Base-by-base conservation (phyloP, 169 alveolate species). In the Babesia ovata region DNA sequence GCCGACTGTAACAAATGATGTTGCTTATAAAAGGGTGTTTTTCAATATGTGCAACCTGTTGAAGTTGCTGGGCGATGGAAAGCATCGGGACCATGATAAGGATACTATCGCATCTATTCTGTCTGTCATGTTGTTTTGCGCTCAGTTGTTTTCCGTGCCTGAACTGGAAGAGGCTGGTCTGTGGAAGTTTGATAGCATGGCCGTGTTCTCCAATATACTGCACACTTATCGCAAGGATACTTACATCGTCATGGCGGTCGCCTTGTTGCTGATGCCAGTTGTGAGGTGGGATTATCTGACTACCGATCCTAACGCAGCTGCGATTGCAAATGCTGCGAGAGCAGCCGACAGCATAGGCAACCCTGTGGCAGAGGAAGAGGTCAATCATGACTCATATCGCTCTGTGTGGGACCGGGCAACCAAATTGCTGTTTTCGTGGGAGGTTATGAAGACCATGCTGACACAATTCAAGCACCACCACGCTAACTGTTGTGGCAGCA, bases 401-500 rank as follows among this genome's bases (percentile, higher is more conserved):
- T 33, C 39, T 6, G 39, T 33, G 10, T 33, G 39, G 39, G 39
- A 33, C 10, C 39, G 39, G 39, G 39, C 39, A 33, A 33, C 39
- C 39, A 33, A 33, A 6, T 22, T 58, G 26, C 61, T 65, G 14
- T 19, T 65, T 9, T 4, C 74, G 12, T 17, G 60, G 61, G 44
- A 26, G 10, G 33, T 50, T 8, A 59, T 60, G 42, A n/a, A 16
- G 24, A n/a, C 44, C 16, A 58, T 79, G 39, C 28, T 46, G 48
- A 39, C 12, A 6, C 54, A 58, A 45, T 79, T 79, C 36, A 53
- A 39, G 28, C 39, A n/a, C 11, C 87, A 79, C 70, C 39, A 65
- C 63, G 24, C n/a, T 4, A 42, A 57, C 39, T 79, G 87, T 45
- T 79, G 87, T 54, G 28, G 65, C 36, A 11, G 44, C 49, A 57